Base-by-base conservation (phyloP, 2,329 filamentous ascomycete species). In the Colletotrichum australisinense region DNA sequence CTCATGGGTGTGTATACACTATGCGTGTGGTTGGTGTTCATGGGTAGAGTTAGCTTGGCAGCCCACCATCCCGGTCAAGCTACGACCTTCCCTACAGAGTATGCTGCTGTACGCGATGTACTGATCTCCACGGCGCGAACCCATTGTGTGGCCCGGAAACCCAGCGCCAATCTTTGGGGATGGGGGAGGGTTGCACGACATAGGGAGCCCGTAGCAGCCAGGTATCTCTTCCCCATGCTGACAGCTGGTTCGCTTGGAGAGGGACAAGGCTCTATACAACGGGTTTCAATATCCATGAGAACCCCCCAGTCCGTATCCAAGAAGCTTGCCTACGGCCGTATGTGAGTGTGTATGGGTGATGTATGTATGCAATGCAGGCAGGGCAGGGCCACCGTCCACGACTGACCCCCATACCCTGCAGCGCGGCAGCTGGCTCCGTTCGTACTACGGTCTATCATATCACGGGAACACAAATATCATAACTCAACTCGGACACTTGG, bases 271-370 rank as follows among this genome's bases (percentile, higher is more conserved):
- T 55, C 52, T 24, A 55, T 24, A 67, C 55, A 52, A 42, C 16
- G 28, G n/a, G 46, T 53, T 53, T 57, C 57, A 58, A 63, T 55
- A 58, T 28, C 60, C 49, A 62, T 59, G 42, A 46, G 42, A 16
- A 22, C n/a, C 5, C 9, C 16, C 42, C 59, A 16, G 38, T 22
- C 57, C 49, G 55, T 62, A 38, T 58, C 59, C 58, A 38, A 30
- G 53, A 63, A 63, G 30, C 14, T 68, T 58, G 69, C 58, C 4
- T 73, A 73, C 70, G 67, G 67, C 70, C 70, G 67, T 70, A 62
- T 46, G 67, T 7, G 19, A 28, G 42, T 22, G 8, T 49, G 38
- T 42, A 42, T 42, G 14, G 38, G 14, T 22, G 19, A 11, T 49
- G 42, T 49, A 49, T 11, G 19, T 22, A 49, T 49, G 42, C 19